A percentile compares a stretch with the other conserved stretches of the same genome.
Conservation (phyloP, 768 basidiomycete species). For the Astraeus odoratus region DNA sequence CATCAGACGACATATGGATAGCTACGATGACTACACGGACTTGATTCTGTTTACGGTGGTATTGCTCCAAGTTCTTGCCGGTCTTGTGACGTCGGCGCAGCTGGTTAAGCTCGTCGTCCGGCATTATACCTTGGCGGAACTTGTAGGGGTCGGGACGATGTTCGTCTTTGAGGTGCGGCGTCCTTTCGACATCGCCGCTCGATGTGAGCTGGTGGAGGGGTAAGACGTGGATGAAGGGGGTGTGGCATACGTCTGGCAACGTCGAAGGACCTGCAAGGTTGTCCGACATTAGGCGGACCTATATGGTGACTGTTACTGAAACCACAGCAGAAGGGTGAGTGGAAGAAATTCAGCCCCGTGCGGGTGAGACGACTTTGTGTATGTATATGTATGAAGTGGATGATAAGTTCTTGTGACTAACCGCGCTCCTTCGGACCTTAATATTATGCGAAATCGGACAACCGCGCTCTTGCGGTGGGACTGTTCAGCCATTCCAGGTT, state of each 20-base stretch:
- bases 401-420: too few relatives aligned
- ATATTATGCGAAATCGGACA: too few relatives aligned
- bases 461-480: too few relatives aligned
- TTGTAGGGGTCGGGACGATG: constrained; percentile 56
- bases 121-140: constrained; percentile 52
- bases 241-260: constrained; percentile 7
- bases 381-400: too few relatives aligned
- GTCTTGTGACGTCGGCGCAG: constrained; percentile 50
- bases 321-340: too few relatives aligned
- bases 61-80: constrained; percentile 58
- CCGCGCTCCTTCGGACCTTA: too few relatives aligned
- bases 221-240: neutral
- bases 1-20: constrained; percentile 4
- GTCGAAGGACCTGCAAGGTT: constrained; percentile 1
- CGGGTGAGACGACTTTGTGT: too few relatives aligned
- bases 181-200: constrained; percentile 33
- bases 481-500: too few relatives aligned
- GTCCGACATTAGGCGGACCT: constrained; percentile 36
- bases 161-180: constrained; percentile 27
- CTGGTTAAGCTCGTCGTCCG: constrained; percentile 55
- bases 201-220: neutral
- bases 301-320: too few relatives aligned
- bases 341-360: too few relatives aligned
- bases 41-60: constrained; percentile 67
- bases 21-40: constrained; percentile 31